Evolutionary conservation across 1,284 basidiomycete genomes (phyloP).

Genomic region (Moesziomyces parantarcticus): DNA sequence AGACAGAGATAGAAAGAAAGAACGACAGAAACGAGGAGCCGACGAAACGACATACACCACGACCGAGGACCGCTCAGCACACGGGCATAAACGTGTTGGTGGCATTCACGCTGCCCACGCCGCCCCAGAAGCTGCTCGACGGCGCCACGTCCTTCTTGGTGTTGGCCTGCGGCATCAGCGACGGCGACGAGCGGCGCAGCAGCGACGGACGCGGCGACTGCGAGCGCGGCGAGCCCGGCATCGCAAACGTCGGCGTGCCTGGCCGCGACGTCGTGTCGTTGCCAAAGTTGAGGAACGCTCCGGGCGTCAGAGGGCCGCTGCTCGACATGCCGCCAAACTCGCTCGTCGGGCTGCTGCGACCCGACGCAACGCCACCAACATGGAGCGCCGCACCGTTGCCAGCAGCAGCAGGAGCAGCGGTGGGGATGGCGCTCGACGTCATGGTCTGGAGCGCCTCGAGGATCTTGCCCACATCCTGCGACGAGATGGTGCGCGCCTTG

Average conservation of each 20-base stretch:
- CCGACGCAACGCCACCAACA: slow-evolving; percentile 6
- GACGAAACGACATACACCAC: not conserved
- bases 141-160: slow-evolving; percentile 56
- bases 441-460: slow-evolving; percentile 82
- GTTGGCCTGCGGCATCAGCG: slow-evolving; percentile 40
- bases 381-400: no score
- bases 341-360: slow-evolving; percentile 23
- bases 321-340: slow-evolving; percentile 10
- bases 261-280: slow-evolving; percentile 20
- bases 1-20: slow-evolving; percentile 7
- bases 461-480: slow-evolving; percentile 58
- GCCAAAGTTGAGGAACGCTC: slow-evolving; percentile 42
- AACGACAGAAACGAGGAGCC: not conserved
- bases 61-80: no score
- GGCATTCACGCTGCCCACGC: slow-evolving; percentile 31
- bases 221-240: slow-evolving; percentile 45
- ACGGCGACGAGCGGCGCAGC: slow-evolving; percentile 30
- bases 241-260: slow-evolving; percentile 31
- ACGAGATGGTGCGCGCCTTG: slow-evolving; percentile 75
- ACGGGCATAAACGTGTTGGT: slow-evolving; percentile 48
- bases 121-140: slow-evolving; percentile 49
- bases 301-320: slow-evolving; percentile 26
- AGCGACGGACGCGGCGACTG: slow-evolving; percentile 41
- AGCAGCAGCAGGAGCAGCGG: not conserved
- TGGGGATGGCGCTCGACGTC: slow-evolving; percentile 3